Percentiles rank a stretch among this genome's conserved stretches.
Evolutionary conservation across 2,329 filamentous ascomycete genomes (phyloP).

Genomic region (Alternaria triticimaculans): DNA sequence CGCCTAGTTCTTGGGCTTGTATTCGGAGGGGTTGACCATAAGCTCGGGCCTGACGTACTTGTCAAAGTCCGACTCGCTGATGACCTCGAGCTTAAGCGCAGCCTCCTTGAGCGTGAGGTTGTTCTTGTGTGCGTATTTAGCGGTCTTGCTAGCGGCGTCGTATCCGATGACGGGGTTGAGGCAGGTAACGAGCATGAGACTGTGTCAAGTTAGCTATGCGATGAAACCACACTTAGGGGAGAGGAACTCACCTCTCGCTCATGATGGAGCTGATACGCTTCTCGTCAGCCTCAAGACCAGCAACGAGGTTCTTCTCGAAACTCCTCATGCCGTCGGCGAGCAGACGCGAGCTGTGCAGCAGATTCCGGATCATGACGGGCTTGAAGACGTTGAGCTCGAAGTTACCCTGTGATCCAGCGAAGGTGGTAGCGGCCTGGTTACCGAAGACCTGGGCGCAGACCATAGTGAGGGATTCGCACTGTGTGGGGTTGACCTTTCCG

Average conservation of each 20-base stretch:
- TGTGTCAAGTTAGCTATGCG: constrained; percentile 49
- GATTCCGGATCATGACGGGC: constrained; percentile 92
- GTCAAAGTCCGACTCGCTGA: constrained; percentile 90
- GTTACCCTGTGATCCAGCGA: constrained; percentile 96
- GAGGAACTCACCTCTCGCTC: constrained; percentile 79
- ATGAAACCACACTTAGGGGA: too few relatives aligned
- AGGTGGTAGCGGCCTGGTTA: constrained; percentile 91
- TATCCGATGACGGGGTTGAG: constrained; percentile 39
- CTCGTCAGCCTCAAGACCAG: constrained; percentile 90
- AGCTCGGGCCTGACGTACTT: constrained; percentile 88
- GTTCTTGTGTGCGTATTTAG: constrained; percentile 94
- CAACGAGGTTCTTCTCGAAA: constrained; percentile 92
- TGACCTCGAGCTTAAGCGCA: constrained; percentile 88
- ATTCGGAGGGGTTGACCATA: constrained; percentile 85
- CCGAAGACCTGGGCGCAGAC: constrained; percentile 97
- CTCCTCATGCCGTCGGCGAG: constrained; percentile 91
- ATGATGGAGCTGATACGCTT: constrained; percentile 87
- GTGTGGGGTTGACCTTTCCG: constrained; percentile 98
- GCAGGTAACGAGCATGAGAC: constrained; percentile 97
- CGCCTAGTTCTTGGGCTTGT: constrained; percentile 51
- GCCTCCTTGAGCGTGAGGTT: constrained; percentile 91
- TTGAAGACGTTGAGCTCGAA: constrained; percentile 99
- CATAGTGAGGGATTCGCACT: constrained; percentile 98
- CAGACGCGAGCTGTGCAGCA: constrained; percentile 89
- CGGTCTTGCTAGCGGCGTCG: constrained; percentile 44